Evolutionary conservation across 441 rosid genomes (phyloP), one percentile per base, ranked within the genome.

Genomic region (Codiaeum variegatum): DNA sequence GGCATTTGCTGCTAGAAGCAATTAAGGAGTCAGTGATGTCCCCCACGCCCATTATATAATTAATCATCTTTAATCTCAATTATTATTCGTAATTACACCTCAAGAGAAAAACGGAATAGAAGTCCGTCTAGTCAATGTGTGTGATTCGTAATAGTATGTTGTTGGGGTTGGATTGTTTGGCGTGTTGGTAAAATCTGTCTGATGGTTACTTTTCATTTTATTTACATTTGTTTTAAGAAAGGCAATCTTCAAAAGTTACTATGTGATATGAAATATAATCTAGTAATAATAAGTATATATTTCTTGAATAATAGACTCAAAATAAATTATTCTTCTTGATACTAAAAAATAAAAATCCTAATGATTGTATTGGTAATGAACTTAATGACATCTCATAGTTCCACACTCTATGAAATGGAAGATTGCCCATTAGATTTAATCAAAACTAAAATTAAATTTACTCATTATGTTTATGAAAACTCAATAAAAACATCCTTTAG

Each of bases 1-100:
- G 77, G 23, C 71, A 19, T 68, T 49, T 67, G 78, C 32, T 67
- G 64, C 79, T 81, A 76, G 61, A 75, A 76, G 84, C 83, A 66
- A 72, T 76, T 61, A 32, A 62, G 70, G 70, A 46, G 62, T 47
- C 23, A 66, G 80, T 75, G 77, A 76, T 78, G 79, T 61, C 67
- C 67, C 79, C 80, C 78, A 58, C 85, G 66, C 75, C 59, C 70
- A 69, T 62, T 62, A 61, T 2, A 55, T 21, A 38, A 18, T 68
- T 29, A 62, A 19, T 40, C 8, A 67, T 28, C 31, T 58, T 1
- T 44, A 24, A 29, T 46, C 67, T 59, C 38, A 51, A 16, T n/a
- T n/a, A n/a, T n/a, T n/a, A n/a, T n/a, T n/a, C n/a, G n/a, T 49
- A 18, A 67, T 49, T 71, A 32, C 59, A 23, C 21, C 24, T 44